Conservation (phyloP, 352 stramenopile species). For the Pseudoperonospora humuli region DNA sequence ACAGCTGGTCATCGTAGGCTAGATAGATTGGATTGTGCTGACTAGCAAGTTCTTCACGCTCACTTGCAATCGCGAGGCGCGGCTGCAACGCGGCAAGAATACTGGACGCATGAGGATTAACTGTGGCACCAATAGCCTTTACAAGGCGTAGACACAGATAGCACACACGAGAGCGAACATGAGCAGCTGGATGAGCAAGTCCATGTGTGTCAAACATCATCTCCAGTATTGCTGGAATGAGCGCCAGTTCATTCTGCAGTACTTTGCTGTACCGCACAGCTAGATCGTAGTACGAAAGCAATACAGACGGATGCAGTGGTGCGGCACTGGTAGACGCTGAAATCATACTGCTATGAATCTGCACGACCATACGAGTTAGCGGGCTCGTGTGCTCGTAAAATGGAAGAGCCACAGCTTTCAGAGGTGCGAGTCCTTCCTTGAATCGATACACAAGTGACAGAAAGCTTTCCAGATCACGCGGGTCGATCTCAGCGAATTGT, state of each 20-base stretch:
- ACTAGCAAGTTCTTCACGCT: slow-evolving; percentile 27
- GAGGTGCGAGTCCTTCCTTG: slow-evolving; percentile 65
- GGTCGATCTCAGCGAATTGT: slow-evolving; percentile 48
- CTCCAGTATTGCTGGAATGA: slow-evolving; percentile 64
- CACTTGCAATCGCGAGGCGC: slow-evolving; percentile 46
- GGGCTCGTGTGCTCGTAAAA: slow-evolving; percentile 58
- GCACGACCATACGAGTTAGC: slow-evolving; percentile 60
- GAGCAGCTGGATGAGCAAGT: slow-evolving; percentile 46
- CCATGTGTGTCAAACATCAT: slow-evolving; percentile 76
- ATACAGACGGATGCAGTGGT: slow-evolving; percentile 36
- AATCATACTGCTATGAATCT: slow-evolving; percentile 62
- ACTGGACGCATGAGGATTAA: slow-evolving; percentile 71
- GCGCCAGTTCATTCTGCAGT: slow-evolving; percentile 51
- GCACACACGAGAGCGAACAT: slow-evolving; percentile 74
- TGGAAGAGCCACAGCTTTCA: slow-evolving; percentile 45
- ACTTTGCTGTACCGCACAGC: slow-evolving; percentile 68
- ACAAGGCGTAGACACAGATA: slow-evolving; percentile 78
- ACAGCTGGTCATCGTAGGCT: slow-evolving; percentile 70
- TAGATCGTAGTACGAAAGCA: slow-evolving; percentile 83
- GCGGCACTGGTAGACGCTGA: slow-evolving; percentile 15
- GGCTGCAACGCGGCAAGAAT: slow-evolving; percentile 61
- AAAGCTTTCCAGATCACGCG: slow-evolving; percentile 68
- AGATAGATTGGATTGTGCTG: slow-evolving; percentile 46
- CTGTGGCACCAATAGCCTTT: slow-evolving; percentile 55
- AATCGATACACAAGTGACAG: slow-evolving; percentile 76